Conservation (phyloP, 257 asterid genomes). For the Solanum dulcamara region DNA sequence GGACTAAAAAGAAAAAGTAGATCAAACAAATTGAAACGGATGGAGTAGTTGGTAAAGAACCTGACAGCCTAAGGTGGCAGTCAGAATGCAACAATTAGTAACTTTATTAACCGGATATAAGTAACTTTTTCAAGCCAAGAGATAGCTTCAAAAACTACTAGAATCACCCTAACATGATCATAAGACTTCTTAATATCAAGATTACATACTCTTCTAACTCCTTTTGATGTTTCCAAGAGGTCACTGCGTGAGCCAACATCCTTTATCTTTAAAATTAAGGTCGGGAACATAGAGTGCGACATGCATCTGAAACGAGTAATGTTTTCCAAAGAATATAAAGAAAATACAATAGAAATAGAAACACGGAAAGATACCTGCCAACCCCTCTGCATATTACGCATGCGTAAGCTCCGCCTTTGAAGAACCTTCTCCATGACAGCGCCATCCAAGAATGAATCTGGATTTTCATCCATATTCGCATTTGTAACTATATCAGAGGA, state of each 20-base stretch:
- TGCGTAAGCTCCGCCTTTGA: slow-evolving; percentile 89
- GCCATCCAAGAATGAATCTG: slow-evolving; percentile 61
- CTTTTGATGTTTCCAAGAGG: neutral
- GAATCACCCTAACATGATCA: neutral
- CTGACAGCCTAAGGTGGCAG: neutral
- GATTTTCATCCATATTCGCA: slow-evolving; percentile 39
- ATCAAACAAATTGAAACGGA: no score
- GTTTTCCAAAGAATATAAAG: neutral
- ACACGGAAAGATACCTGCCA: slow-evolving; percentile 58
- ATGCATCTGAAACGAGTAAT: neutral
- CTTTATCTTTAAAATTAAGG: neutral
- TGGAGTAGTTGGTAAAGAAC: neutral
- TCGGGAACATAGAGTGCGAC: neutral
- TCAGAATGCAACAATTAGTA: neutral
- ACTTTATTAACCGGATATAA: neutral
- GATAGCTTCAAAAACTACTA: neutral
- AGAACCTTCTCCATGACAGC: slow-evolving; percentile 96
- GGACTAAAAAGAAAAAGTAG: no score
- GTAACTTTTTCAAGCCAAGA: neutral
- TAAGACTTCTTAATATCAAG: neutral
- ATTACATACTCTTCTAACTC: neutral
- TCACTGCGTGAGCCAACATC: neutral
- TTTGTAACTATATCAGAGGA: slow-evolving; percentile 24
- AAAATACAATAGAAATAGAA: neutral
- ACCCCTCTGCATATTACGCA: slow-evolving; percentile 91